Conservation (phyloP, 352 stramenopile species). For the Globisporangium cystogenes region DNA sequence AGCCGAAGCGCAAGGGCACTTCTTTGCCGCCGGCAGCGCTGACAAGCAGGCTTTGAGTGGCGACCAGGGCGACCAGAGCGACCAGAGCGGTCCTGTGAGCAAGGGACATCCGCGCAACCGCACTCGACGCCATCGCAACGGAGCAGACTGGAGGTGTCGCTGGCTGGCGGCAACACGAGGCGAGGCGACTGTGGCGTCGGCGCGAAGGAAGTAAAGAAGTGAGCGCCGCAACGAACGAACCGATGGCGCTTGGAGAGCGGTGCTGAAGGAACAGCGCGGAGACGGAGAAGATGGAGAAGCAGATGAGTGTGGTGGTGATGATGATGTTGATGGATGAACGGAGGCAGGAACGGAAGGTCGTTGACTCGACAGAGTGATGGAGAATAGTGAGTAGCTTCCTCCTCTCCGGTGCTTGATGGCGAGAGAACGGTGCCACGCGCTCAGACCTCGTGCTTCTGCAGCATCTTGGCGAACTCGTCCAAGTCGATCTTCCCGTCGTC, state of each 20-base stretch:
- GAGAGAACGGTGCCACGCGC: constrained; percentile 5
- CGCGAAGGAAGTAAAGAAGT: constrained; percentile 5
- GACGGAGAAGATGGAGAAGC: neutral
- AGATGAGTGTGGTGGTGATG: neutral
- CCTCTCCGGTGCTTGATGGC: too few relatives aligned
- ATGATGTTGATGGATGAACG: constrained; percentile 4
- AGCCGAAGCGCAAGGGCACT: constrained; percentile 28
- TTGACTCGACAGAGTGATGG: constrained; percentile 2
- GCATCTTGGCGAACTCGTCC: constrained; percentile 66
- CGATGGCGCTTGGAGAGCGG: neutral
- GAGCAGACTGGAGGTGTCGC: neutral
- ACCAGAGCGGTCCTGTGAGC: neutral
- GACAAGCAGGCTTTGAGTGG: neutral
- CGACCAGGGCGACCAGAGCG: neutral
- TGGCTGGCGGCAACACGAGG: neutral
- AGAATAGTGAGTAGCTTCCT: too few relatives aligned
- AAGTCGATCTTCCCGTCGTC: constrained; percentile 72
- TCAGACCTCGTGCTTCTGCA: constrained; percentile 62
- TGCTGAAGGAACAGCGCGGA: too few relatives aligned
- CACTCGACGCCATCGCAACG: neutral
- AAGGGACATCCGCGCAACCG: neutral
- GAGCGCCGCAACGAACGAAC: neutral
- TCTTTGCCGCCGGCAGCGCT: constrained; percentile 3
- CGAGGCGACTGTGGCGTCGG: neutral
- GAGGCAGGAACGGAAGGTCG: neutral